A percentile compares a stretch with the other conserved stretches of the same genome.
Evolutionary conservation across 176 grass and related monocot genomes (phyloP).

Genomic region (Olyra latifolia): DNA sequence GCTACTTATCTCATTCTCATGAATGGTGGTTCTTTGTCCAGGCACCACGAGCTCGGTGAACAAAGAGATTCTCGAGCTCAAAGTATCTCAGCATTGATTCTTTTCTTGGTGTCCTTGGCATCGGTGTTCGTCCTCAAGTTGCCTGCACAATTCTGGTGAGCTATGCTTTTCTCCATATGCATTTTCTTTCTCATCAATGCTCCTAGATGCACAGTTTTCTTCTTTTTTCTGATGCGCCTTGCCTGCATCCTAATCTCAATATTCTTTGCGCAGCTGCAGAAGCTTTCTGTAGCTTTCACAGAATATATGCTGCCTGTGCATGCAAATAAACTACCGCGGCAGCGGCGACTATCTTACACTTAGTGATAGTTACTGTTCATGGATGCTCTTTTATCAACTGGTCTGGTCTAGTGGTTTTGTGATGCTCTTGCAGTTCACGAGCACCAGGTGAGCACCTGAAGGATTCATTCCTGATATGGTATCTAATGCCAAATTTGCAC

Average conservation of each 20-base stretch:
- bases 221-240: constrained; percentile 37
- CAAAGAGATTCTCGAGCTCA: constrained; percentile 43
- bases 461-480: constrained; percentile 76
- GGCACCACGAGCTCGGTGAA: constrained; percentile 41
- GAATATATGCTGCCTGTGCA: constrained; percentile 67
- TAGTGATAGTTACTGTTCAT: constrained; percentile 75
- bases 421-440: constrained; percentile 49
- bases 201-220: constrained; percentile 36
- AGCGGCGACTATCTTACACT: constrained; percentile 62
- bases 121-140: constrained; percentile 52
- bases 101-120: constrained; percentile 53
- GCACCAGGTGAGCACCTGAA: constrained; percentile 57
- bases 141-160: constrained; percentile 42
- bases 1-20: constrained; percentile 30
- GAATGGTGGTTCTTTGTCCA: constrained; percentile 33
- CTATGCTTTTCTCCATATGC: constrained; percentile 34
- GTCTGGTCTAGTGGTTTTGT: constrained; percentile 56
- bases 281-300: constrained; percentile 59
- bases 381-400: constrained; percentile 44
- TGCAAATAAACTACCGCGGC: constrained; percentile 68
- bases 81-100: constrained; percentile 58
- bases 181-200: constrained; percentile 52
- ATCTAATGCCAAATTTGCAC: constrained; percentile 73
- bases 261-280: constrained; percentile 45
- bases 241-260: constrained; percentile 46